phyloP scores from a whole-genome alignment of 352 stramenopile genomes.

The Globisporangium middletonii region DNA sequence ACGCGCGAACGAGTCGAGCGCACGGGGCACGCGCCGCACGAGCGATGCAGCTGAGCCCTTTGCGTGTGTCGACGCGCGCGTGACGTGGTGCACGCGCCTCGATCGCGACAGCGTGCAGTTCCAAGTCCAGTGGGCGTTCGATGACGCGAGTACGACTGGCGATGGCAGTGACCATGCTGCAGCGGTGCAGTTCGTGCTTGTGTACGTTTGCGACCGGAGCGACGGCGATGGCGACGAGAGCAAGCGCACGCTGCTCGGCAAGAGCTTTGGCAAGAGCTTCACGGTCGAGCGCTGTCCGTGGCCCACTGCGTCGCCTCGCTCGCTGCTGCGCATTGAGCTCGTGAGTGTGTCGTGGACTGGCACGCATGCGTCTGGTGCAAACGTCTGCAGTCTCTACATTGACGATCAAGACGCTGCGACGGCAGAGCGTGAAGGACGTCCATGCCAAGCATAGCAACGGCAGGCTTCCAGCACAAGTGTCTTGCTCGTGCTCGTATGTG shows the following conservation, averaged over 20 bases:
- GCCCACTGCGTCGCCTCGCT: neutral
- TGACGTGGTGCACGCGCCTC: constrained; percentile 17
- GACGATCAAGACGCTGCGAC: neutral
- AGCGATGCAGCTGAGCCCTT: neutral
- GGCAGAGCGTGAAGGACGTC: neutral
- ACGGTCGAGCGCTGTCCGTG: constrained; percentile 17
- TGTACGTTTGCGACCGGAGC: constrained; percentile 15
- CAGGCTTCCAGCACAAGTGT: no score
- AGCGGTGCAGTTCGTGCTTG: constrained; percentile 25
- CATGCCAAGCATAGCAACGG: no score
- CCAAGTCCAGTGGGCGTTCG: constrained; percentile 23
- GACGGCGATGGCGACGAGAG: neutral
- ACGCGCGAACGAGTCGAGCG: constrained; percentile 3
- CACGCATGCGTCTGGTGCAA: neutral
- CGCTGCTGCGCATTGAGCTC: constrained; percentile 3
- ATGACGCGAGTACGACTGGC: neutral
- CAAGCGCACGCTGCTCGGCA: constrained; percentile 21
- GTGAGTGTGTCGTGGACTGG: constrained; percentile 11
- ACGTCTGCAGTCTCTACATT: constrained; percentile 2
- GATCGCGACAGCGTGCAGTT: constrained; percentile 20
- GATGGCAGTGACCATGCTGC: neutral
- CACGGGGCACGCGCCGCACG: constrained; percentile 12
- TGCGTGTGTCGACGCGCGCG: constrained; percentile 15
- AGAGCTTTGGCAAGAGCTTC: constrained; percentile 20
- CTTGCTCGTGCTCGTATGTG: no score